Base-by-base conservation (phyloP, 2,329 filamentous ascomycete genomes). In the Nannizzia gypsea region DNA sequence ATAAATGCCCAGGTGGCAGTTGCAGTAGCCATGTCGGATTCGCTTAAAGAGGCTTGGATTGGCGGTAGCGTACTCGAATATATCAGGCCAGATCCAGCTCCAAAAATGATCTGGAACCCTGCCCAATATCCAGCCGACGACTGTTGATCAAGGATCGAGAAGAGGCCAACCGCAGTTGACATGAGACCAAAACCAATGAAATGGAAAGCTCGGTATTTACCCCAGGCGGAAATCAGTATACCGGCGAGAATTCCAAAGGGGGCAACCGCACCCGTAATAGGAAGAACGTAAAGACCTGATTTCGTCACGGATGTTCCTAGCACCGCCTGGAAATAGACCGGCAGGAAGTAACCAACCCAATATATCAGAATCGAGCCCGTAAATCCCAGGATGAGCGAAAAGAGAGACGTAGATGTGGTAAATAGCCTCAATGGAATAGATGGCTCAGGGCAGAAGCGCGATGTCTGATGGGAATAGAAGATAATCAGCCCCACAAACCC, bases 291-390 rank as follows among this genome's bases (percentile, higher is more conserved):
- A 0, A 76, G 69, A 1, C 75, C 76, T 57, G 72, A 74, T 61
- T 73, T 68, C 3, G 73, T 62, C 0, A 74, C 71, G 0, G 69
- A 66, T 8, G 69, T 67, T 6, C 69, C 67, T 20, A 66, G 68
- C 5, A 77, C 71, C 3, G 70, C 68, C 56, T 78, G 76, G 59
- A 77, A 77, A 59, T 74, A 77, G 1, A 76, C 66, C 3, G 71
- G 64, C n/a, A 74, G 63, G 59, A 72, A 74, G 61, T 67, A 73
- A 6, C 13, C n/a, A 17, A 17, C n/a, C 38, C 38, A 42, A 17
- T 42, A 42, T 11, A 42, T n/a, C 13, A 42, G 38, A 17, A 42
- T 42, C 15, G 38, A 42, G 15, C n/a, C n/a, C 15, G n/a, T n/a
- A 15, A 42, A 42, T 42, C 15, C n/a, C 17, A 63, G 58, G 5